Base-by-base conservation (phyloP, 2,329 filamentous ascomycete genomes). In the Cladorrhinum sp. region DNA sequence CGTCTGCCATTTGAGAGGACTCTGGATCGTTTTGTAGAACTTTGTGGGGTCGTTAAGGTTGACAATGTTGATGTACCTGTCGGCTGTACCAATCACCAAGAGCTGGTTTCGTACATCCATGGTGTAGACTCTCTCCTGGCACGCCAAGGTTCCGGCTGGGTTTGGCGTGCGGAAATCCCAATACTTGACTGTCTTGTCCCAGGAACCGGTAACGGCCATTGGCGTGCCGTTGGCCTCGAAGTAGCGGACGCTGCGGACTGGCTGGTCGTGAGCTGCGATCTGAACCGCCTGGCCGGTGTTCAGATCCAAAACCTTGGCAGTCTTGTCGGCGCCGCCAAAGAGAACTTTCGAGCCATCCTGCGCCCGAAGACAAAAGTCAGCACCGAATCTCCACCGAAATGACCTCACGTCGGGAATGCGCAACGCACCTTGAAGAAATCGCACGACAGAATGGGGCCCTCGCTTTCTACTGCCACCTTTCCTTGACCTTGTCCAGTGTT, bases 1-100 rank as follows among this genome's bases (percentile, higher is more conserved):
- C 1, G 95, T 99, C 81, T 99, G 95, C 92, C 93, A 99, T 79
- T 99, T 99, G 50, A 99, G 83, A 2, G 95, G 95, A 71, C 92
- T 96, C 77, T 96, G 92, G 55, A 97, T 84, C 9, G 91, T 93
- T 83, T 99, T 99, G 85, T 96, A 97, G 76, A 97, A 92, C 69
- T 91, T 92, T 57, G 85, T 85, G 3, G 95, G 95, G 63, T 96
- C 88, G 72, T 89, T 88, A 58, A 99, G 85, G 76, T 96, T 92
- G 77, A 99, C 82, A 64, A 99, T 89, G 74, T 98, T 93, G 81
- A 99, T 96, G 76, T 96, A 96, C 62, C 95, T 87, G 72, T 99
- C 95, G 12, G 95, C 95, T 0, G 93, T 98, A 64, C 90, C 95
- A 60, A 97, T 81, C 20, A 99, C 95, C 48, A 97, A 85, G 55